Evolutionary conservation across 192 early-diverging fungal genomes (phyloP), one percentile per base, ranked within the genome.

Genomic region (Spizellomyces punctatus): DNA sequence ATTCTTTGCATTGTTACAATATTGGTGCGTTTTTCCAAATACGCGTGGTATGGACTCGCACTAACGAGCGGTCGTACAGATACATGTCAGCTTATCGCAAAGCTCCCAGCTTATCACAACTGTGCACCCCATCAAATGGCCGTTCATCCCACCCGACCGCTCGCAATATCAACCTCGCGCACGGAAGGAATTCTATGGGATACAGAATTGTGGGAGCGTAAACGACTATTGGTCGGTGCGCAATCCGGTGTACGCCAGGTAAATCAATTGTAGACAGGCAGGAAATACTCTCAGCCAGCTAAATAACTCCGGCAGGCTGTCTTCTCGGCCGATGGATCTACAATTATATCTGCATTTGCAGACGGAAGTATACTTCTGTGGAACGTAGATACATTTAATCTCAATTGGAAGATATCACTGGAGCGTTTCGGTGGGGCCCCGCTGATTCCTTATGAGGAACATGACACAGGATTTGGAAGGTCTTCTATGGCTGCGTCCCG

Each of bases 1-100:
- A 75, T 66, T 73, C 81, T 5, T 58, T 86, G 2, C 76, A 78
- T 46, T 86, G 84, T 70, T 86, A 86, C 72, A 86, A 86, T 63
- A 79, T 86, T 21, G 84, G 83, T 84, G 55, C 6, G 69, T 12
- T n/a, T 16, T 36, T 36, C 27, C 27, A 36, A 36, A 36, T 36
- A 36, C 27, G 27, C 27, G 27, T 36, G 27, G 27, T 17, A 66
- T 48, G 16, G 5, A 42, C 36, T 12, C 64, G 5, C 6, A 36
- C 14, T 42, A 42, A 47, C n/a, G 42, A 6, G 42, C 66, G n/a
- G 12, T 14, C 16, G 4, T 8, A 49, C 17, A 84, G 83, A 86
- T 58, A 73, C 81, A 17, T 65, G 69, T 44, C 79, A 81, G 49
- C 64, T 83, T 19, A 63, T 86, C 22, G 78, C 79, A 10, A 79